Evolutionary conservation across 192 early-diverging fungal species (phyloP), one percentile per base, ranked within the genome.

Genomic region (Coemansia sp.): DNA sequence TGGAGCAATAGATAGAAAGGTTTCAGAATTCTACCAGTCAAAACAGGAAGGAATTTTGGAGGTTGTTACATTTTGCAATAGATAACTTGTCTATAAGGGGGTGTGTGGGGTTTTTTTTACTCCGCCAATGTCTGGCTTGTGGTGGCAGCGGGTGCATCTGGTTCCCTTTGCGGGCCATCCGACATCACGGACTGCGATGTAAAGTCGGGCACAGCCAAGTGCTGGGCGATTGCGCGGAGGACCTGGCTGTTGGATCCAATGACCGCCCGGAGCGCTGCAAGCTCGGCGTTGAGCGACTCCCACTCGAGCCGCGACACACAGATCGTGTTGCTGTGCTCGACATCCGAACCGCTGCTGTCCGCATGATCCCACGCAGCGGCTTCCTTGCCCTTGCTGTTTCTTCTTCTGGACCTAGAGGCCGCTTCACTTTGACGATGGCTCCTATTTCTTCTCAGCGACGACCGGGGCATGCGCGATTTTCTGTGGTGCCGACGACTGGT

Each of bases 201-300:
- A 8, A 49, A 14, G 46, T 54, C 48, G 10, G 64, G 60, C 11
- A 67, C 60, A 23, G 60, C 59, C 5, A 80, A 65, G 42, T 74
- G 72, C 29, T 33, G 45, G 41, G 77, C 77, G 35, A 80, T 74
- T 5, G 77, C 77, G 38, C 55, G 53, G 8, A 80, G 69, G 19
- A 80, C 34, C 45, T 62, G 61, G 3, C 61, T 58, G 63, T 74
- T 74, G 61, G 56, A 32, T 9, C 61, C 72, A 3, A 71, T 34
- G 0, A 59, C 57, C 5, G 53, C 14, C 11, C 77, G 77, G 46
- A 80, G 61, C 13, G 69, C 53, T 1, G 52, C 65, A 45, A 80
- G 59, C 63, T 80, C 77, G 7, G 65, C 62, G 34, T 80, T 70
- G 15, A 80, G 54, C 2, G 72, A 50, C n/a, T 65, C 62, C 77